Evolutionary conservation across 2,329 filamentous ascomycete species (phyloP).

Genomic region (Xylariaceae sp.): DNA sequence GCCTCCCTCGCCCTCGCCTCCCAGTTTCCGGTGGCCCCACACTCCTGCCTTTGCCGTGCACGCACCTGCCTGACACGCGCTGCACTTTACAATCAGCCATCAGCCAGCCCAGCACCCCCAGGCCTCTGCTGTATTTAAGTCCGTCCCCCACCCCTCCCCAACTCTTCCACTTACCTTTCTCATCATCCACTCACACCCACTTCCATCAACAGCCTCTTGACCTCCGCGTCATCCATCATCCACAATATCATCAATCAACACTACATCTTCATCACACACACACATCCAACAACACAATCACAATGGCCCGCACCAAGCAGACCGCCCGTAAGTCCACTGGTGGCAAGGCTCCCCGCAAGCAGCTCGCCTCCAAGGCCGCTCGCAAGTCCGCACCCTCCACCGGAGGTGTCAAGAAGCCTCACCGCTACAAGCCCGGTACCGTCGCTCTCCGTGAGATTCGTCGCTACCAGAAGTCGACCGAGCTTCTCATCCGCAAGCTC

Average conservation of each 20-base stretch:
- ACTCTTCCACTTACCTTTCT: slow-evolving; percentile 29
- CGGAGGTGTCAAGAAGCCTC: slow-evolving; percentile 95
- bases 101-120: slow-evolving; percentile 7
- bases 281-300: slow-evolving; percentile 32
- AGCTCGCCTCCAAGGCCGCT: slow-evolving; percentile 98
- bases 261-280: slow-evolving; percentile 2
- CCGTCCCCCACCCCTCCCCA: slow-evolving; percentile 28
- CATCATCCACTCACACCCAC: slow-evolving; percentile 27
- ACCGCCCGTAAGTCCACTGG: slow-evolving; percentile 74
- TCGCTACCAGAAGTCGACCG: slow-evolving; percentile 96
- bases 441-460: slow-evolving; percentile 98
- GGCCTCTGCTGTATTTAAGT: slow-evolving; percentile 32
- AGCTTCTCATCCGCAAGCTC: slow-evolving; percentile 94
- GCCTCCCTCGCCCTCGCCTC: slow-evolving; percentile 1
- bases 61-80: slow-evolving; percentile 6
- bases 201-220: slow-evolving; percentile 29
- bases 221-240: slow-evolving; percentile 22
- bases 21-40: slow-evolving; percentile 5
- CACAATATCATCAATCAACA: slow-evolving; percentile 27
- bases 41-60: background rate
- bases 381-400: slow-evolving; percentile 98
- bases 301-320: slow-evolving; percentile 66
- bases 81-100: slow-evolving; percentile 30
- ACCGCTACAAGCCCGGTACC: slow-evolving; percentile 86
- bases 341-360: slow-evolving; percentile 84